These are phyloP conservation scores for Hymenoscyphus occultus DNA, from an alignment of 2,329 filamentous ascomycete genomes.

Conservation along the genomic window DNA sequence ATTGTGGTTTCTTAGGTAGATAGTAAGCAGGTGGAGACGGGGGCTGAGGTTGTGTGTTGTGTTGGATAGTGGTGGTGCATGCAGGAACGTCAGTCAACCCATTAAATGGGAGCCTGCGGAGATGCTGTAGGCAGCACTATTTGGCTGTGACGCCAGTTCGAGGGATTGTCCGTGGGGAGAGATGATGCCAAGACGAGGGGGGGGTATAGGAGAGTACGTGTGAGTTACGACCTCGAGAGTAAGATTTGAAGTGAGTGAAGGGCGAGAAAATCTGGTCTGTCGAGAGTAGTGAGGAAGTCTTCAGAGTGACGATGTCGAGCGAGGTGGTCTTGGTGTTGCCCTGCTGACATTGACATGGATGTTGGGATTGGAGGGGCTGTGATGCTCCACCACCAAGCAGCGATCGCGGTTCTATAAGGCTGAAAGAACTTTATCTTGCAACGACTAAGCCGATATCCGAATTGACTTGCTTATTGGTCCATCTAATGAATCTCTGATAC, in stretches of 20 bases:
- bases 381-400: not conserved
- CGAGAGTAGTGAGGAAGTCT: not conserved
- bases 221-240: not conserved
- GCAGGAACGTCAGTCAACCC: not conserved
- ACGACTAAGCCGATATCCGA: not conserved
- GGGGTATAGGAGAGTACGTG: not conserved
- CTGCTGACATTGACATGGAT: not conserved
- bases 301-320: not conserved
- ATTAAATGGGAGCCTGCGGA: slow-evolving; percentile 2
- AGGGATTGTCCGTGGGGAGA: not conserved
- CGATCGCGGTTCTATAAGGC: not conserved
- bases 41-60: not conserved
- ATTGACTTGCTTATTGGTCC: not conserved
- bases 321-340: not conserved
- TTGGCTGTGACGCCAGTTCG: not conserved
- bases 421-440: not conserved
- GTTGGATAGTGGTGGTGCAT: not conserved
- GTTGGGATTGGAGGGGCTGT: not conserved
- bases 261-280: not conserved
- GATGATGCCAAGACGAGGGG: not conserved
- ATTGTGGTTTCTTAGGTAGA: not conserved
- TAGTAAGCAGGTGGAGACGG: not conserved
- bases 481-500: not conserved
- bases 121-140: slow-evolving; percentile 6
- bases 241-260: not conserved